Evolutionary conservation across 2,329 filamentous ascomycete species (phyloP).

Genomic region (Ceratocystis huliohia): DNA sequence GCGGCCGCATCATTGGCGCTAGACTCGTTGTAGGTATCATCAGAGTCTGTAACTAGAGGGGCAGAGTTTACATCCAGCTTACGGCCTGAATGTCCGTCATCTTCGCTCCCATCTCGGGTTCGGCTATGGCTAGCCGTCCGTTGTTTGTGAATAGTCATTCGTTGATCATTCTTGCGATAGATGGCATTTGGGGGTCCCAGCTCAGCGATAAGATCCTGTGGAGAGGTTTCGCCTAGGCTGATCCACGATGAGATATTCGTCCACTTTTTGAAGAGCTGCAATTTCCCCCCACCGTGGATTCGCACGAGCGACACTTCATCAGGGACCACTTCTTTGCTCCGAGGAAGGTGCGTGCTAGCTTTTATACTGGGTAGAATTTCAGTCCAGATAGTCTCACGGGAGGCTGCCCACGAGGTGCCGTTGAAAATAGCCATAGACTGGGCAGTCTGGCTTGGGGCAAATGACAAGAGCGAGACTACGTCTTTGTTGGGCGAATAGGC

Average conservation of each 20-base stretch:
- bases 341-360: slow-evolving; percentile 52
- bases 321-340: slow-evolving; percentile 65
- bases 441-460: slow-evolving; percentile 61
- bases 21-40: slow-evolving; percentile 50
- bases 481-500: slow-evolving; percentile 66
- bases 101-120: slow-evolving; percentile 31
- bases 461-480: slow-evolving; percentile 74
- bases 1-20: slow-evolving; percentile 44
- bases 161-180: slow-evolving; percentile 79
- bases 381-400: slow-evolving; percentile 63
- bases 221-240: slow-evolving; percentile 70
- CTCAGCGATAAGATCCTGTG: slow-evolving; percentile 81
- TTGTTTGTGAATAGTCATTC: slow-evolving; percentile 71
- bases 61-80: background rate
- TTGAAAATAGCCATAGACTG: slow-evolving; percentile 83
- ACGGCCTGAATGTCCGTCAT: slow-evolving; percentile 23
- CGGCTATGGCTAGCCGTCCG: slow-evolving; percentile 39
- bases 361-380: slow-evolving; percentile 62
- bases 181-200: slow-evolving; percentile 88
- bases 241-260: slow-evolving; percentile 57
- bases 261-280: slow-evolving; percentile 66
- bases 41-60: slow-evolving; percentile 47
- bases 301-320: slow-evolving; percentile 76
- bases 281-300: slow-evolving; percentile 62
- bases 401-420: slow-evolving; percentile 81